A percentile compares a stretch with the other conserved stretches of the same genome.
Evolutionary conservation across 352 stramenopile species (phyloP).

Genomic region (Pythium graminicola): DNA sequence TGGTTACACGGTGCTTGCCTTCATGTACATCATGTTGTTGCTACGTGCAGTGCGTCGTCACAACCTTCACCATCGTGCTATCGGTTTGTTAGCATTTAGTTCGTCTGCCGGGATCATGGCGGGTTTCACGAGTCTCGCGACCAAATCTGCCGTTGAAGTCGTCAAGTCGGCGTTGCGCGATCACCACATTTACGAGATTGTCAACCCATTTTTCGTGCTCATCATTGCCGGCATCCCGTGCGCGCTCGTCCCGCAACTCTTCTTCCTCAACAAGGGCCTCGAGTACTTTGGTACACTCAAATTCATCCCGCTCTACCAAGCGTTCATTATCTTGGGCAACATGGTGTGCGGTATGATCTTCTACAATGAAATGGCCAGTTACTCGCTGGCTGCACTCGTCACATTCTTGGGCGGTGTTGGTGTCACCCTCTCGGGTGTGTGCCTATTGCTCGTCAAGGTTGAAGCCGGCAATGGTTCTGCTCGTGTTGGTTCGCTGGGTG

Average conservation of each 20-base stretch:
- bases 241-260: constrained; percentile 30
- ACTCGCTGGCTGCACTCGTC: constrained; percentile 17
- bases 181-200: constrained; percentile 21
- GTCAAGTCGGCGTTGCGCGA: constrained; percentile 19
- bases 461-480: constrained; percentile 14
- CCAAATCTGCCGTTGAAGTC: constrained; percentile 35
- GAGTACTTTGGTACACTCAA: constrained; percentile 38
- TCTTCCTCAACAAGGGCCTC: constrained; percentile 30
- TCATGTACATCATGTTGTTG: constrained; percentile 14
- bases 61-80: constrained; percentile 8
- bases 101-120: constrained; percentile 29
- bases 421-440: constrained; percentile 28
- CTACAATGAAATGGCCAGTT: constrained; percentile 29
- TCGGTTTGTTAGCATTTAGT: constrained; percentile 26
- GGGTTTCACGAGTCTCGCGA: constrained; percentile 33
- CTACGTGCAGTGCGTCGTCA: too few species aligned
- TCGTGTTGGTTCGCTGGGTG: not conserved
- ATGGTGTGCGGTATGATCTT: constrained; percentile 36
- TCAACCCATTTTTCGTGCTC: constrained; percentile 21
- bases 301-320: constrained; percentile 39
- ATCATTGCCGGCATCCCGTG: constrained; percentile 25
- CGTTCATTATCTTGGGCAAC: constrained; percentile 43
- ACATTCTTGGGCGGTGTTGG: constrained; percentile 27
- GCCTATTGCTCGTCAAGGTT: constrained; percentile 28
- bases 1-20: constrained; percentile 22